These are phyloP conservation scores for Colletotrichum musicola DNA, from an alignment of 2,329 filamentous ascomycete genomes.

Conservation along the genomic window DNA sequence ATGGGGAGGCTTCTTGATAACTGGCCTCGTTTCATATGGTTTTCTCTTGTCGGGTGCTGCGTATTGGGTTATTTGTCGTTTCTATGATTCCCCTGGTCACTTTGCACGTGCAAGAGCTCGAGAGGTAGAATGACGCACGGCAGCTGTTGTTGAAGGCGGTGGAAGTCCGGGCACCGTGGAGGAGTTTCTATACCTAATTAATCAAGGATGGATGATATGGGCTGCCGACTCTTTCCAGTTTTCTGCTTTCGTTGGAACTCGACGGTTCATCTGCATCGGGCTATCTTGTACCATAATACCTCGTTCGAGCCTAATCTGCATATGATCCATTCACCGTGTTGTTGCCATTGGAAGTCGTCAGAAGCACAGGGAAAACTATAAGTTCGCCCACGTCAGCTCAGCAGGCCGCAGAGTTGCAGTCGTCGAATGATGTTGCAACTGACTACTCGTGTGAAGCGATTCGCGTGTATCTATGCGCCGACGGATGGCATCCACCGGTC, in stretches of 20 bases:
- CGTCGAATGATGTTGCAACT: too few relatives aligned
- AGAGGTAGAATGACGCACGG: slow-evolving; percentile 39
- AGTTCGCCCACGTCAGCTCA: too few relatives aligned
- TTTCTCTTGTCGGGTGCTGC: slow-evolving; percentile 52
- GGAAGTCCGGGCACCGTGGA: slow-evolving; percentile 43
- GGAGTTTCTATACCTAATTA: slow-evolving; percentile 42
- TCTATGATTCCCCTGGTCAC: slow-evolving; percentile 44
- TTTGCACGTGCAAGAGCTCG: slow-evolving; percentile 39
- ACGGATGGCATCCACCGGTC: too few relatives aligned
- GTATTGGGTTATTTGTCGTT: slow-evolving; percentile 39
- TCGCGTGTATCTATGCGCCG: too few relatives aligned
- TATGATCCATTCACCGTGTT: slow-evolving; percentile 24
- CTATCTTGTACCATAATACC: slow-evolving; percentile 38
- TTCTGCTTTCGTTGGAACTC: slow-evolving; percentile 22
- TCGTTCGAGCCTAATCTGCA: slow-evolving; percentile 37
- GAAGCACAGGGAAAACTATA: too few relatives aligned
- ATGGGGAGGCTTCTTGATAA: slow-evolving; percentile 41
- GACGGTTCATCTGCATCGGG: slow-evolving; percentile 36
- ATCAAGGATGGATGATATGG: slow-evolving; percentile 41
- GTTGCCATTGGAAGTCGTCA: too few relatives aligned
- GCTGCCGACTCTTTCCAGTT: slow-evolving; percentile 24
- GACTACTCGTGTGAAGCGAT: too few relatives aligned
- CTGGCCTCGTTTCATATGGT: slow-evolving; percentile 51
- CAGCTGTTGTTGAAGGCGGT: slow-evolving; percentile 24
- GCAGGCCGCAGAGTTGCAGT: too few relatives aligned